A percentile compares a stretch with the other conserved stretches of the same genome.
Evolutionary conservation across 352 stramenopile species (phyloP).

Genomic region (Globisporangium uncinulatum): DNA sequence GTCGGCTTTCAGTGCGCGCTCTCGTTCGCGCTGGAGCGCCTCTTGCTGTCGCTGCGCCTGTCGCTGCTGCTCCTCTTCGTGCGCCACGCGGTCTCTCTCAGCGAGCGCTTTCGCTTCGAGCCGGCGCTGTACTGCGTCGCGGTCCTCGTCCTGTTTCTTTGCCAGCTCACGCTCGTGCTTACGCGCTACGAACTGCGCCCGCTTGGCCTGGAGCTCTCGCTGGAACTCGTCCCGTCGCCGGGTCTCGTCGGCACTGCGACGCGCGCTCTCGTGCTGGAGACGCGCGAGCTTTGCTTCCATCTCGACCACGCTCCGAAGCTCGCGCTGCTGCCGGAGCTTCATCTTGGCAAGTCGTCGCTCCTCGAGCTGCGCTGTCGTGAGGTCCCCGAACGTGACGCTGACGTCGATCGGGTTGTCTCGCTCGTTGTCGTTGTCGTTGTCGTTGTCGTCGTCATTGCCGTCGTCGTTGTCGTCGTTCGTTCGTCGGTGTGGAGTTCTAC

Average conservation of each 20-base stretch:
- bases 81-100: slow-evolving; percentile 38
- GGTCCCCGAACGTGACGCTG: slow-evolving; percentile 20
- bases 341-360: slow-evolving; percentile 56
- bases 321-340: slow-evolving; percentile 62
- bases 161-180: slow-evolving; percentile 61
- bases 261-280: slow-evolving; percentile 57
- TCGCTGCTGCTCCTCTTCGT: slow-evolving; percentile 37
- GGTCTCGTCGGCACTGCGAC: slow-evolving; percentile 40
- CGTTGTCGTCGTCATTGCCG: neutral
- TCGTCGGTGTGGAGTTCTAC: neutral
- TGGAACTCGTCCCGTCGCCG: slow-evolving; percentile 56
- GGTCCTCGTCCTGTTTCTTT: slow-evolving; percentile 60
- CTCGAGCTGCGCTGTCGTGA: slow-evolving; percentile 60
- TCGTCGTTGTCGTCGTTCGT: slow-evolving; percentile 8
- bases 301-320: slow-evolving; percentile 72
- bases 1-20: slow-evolving; percentile 63
- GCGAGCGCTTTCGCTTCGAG: slow-evolving; percentile 37
- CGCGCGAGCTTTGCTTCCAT: slow-evolving; percentile 70
- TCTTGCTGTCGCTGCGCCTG: slow-evolving; percentile 31
- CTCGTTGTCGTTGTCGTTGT: neutral
- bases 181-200: slow-evolving; percentile 36
- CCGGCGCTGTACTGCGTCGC: slow-evolving; percentile 39
- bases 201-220: slow-evolving; percentile 37
- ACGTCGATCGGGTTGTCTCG: neutral
- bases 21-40: slow-evolving; percentile 38